These are phyloP conservation scores for Baorangia bicolor DNA, from an alignment of 768 basidiomycete genomes.

Conservation along the genomic window DNA sequence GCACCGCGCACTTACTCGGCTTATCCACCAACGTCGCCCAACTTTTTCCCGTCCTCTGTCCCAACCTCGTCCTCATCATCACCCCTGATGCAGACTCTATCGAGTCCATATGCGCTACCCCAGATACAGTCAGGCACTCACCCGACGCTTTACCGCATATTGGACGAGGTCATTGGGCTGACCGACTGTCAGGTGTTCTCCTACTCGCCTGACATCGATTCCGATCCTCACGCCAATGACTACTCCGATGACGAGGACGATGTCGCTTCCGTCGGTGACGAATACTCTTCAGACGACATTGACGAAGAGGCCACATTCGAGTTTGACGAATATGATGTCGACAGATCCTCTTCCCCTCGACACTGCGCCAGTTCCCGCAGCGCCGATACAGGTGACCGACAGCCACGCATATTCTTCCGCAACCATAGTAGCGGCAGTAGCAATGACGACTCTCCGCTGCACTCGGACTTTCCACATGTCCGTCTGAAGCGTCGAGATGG, in stretches of 20 bases:
- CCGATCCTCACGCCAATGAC: conserved; percentile 90
- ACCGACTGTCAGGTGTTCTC: conserved; percentile 94
- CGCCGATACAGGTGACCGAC: conserved; percentile 2
- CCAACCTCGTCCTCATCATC: conserved; percentile 70
- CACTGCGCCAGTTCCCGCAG: conserved; percentile 11
- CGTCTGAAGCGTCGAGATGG: conserved; percentile 60
- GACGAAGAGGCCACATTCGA: conserved; percentile 75
- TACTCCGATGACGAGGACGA: conserved; percentile 80
- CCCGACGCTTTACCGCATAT: conserved; percentile 80
- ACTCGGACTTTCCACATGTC: conserved; percentile 44
- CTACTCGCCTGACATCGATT: conserved; percentile 89
- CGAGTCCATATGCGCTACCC: conserved; percentile 69
- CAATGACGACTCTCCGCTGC: conserved; percentile 32
- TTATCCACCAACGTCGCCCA: conserved; percentile 71
- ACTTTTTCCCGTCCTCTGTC: conserved; percentile 74
- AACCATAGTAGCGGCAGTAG: conserved; percentile 37
- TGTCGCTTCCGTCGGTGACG: conserved; percentile 60
- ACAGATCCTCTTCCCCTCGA: conserved; percentile 39
- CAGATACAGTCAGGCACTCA: conserved; percentile 81
- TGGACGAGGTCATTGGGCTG: conserved; percentile 89
- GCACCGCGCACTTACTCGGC: conserved; percentile 84
- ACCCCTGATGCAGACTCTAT: conserved; percentile 55
- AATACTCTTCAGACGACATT: conserved; percentile 66
- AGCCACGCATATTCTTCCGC: conserved; percentile 18
- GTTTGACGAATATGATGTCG: conserved; percentile 79